A percentile compares a stretch with the other conserved stretches of the same genome.
Conservation (phyloP, 1,284 basidiomycete genomes). For the Fomitopsis schrenkii region DNA sequence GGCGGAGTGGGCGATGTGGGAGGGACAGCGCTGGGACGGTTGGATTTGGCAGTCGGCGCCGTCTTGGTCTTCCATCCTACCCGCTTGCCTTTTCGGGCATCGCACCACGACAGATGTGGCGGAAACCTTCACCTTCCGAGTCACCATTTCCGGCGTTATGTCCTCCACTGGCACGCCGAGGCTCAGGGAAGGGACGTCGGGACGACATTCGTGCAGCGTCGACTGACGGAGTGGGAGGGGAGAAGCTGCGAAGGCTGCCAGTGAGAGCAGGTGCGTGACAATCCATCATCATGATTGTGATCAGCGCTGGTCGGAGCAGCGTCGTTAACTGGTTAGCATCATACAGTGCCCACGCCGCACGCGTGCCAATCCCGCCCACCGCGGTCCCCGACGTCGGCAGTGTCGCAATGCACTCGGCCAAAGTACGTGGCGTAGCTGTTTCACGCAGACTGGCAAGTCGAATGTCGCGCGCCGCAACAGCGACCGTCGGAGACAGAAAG, state of each 20-base stretch:
- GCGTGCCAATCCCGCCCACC: neutral
- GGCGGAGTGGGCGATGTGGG: conserved; percentile 2
- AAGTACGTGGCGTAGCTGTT: no score
- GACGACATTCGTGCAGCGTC: no score
- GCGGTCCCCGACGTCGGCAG: no score
- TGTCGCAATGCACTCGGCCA: no score
- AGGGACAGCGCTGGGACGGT: conserved; percentile 1
- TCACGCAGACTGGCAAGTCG: no score
- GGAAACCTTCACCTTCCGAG: neutral
- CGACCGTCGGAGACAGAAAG: no score
- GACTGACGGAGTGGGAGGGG: no score
- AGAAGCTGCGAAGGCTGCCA: neutral
- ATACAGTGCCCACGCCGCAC: neutral
- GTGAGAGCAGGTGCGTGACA: neutral
- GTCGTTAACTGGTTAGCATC: neutral
- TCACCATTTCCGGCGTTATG: neutral
- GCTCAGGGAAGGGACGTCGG: no score
- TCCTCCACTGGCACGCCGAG: neutral
- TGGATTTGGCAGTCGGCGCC: neutral
- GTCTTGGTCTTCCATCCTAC: neutral
- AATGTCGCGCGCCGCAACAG: no score
- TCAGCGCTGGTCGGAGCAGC: neutral
- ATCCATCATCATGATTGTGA: neutral
- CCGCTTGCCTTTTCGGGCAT: neutral
- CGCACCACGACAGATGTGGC: neutral